phyloP scores from a whole-genome alignment of 2,329 filamentous ascomycete species.

The Talaromyces sp. region DNA sequence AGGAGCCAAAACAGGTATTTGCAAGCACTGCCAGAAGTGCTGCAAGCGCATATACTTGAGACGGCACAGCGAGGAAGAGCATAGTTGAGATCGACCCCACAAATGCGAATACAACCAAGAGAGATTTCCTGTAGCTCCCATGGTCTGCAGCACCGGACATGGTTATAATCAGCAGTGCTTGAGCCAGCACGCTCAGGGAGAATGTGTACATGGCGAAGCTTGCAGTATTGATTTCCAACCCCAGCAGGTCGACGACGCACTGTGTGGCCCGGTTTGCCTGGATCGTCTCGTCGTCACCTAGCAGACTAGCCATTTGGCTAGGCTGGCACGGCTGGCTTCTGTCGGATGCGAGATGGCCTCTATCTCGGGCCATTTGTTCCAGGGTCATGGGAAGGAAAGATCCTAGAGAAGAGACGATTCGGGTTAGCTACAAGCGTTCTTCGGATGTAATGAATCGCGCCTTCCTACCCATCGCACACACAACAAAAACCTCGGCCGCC shows the following conservation, averaged over 20 bases:
- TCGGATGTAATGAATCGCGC: background rate
- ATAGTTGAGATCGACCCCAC: slow-evolving; percentile 78
- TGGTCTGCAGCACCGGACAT: slow-evolving; percentile 96
- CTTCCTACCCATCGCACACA: slow-evolving; percentile 68
- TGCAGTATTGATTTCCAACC: slow-evolving; percentile 85
- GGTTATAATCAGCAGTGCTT: slow-evolving; percentile 86
- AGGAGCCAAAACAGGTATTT: slow-evolving; percentile 91
- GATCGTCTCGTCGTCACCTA: background rate
- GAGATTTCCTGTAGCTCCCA: slow-evolving; percentile 81
- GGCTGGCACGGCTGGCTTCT: slow-evolving; percentile 38
- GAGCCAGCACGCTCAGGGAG: slow-evolving; percentile 81
- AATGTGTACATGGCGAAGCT: slow-evolving; percentile 99
- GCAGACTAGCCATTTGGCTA: slow-evolving; percentile 5
- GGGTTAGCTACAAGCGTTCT: background rate
- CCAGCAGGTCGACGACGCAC: slow-evolving; percentile 78
- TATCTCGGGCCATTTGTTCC: slow-evolving; percentile 87
- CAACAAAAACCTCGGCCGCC: slow-evolving; percentile 92
- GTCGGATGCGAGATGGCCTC: slow-evolving; percentile 79
- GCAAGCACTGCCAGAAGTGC: slow-evolving; percentile 81
- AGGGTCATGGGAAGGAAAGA: slow-evolving; percentile 95
- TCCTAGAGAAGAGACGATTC: slow-evolving; percentile 45
- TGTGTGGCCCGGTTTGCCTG: slow-evolving; percentile 46
- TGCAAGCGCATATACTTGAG: slow-evolving; percentile 72
- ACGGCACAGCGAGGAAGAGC: slow-evolving; percentile 75
- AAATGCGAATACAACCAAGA: slow-evolving; percentile 80